Base-by-base conservation (phyloP, 2,329 filamentous ascomycete genomes). In the Penicillium sp. region DNA sequence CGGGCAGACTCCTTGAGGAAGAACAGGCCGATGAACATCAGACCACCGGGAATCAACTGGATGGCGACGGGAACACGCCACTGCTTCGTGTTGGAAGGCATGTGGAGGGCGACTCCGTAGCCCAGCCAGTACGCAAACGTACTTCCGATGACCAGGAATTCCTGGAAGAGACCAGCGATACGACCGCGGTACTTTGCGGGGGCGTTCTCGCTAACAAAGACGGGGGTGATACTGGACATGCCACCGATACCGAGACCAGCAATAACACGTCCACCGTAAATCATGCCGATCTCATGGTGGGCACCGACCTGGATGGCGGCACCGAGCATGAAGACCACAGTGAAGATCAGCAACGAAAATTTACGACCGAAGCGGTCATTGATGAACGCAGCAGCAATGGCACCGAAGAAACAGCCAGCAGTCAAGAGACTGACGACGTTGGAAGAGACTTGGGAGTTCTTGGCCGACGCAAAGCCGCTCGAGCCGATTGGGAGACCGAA, bases 1-100 rank as follows among this genome's bases (percentile, higher is more conserved):
- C 82, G 78, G 1, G 83, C 81, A 2, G 78, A 81, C 59, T 84
- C 82, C 55, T 82, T 82, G 48, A 83, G 75, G 69, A 83, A 83
- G 47, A 82, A 66, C 14, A 84, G 76, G 0, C 82, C 82, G 3
- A 76, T 65, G 10, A 85, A 66, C 54, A 85, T 78, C n/a, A 84
- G 64, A 0, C 75, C 76, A 15, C 82, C 82, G 0, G 82, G 82
- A 1, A 84, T 73, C 56, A 84, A 80, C 67, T 85, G 82, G 10
- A 84, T 72, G 1, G 78, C 81, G 22, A 84, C 81, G 0, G 82
- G 82, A 4, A 83, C 73, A 7, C 82, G 78, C 82, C 82, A 85
- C 69, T 84, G 83, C n/a, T 74, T 76, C 2, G 80, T 77, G 39
- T 76, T 75, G 4, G 75, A 70, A 11, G 69, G 74, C 54, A 83